Percentiles rank a stretch among this genome's conserved stretches.
phyloP scores from a whole-genome alignment of 129 eudicot genomes.

The Centaurea solstitialis region DNA sequence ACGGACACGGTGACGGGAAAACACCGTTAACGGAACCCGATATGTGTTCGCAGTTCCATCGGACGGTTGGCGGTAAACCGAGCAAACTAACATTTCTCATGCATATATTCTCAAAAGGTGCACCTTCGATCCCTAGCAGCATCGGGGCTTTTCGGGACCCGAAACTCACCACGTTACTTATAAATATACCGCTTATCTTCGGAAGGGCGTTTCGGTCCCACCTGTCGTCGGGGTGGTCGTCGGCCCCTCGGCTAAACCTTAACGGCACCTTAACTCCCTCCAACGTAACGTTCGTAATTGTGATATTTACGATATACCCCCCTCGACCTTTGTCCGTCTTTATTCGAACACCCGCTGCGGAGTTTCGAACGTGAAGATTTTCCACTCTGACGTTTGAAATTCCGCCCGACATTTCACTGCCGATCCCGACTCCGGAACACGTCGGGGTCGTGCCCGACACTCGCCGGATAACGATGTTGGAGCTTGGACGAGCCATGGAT shows the following conservation, averaged over 20 bases:
- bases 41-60: slow-evolving; percentile 77
- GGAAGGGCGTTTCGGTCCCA: slow-evolving; percentile 91
- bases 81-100: slow-evolving; percentile 69
- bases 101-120: slow-evolving; percentile 81
- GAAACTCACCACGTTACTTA: slow-evolving; percentile 67
- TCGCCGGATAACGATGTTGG: slow-evolving; percentile 73
- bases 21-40: slow-evolving; percentile 66
- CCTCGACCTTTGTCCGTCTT: slow-evolving; percentile 96
- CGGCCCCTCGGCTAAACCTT: slow-evolving; percentile 88
- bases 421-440: slow-evolving; percentile 95
- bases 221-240: slow-evolving; percentile 82
- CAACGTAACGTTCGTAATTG: slow-evolving; percentile 64
- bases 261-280: slow-evolving; percentile 87
- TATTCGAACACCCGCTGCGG: slow-evolving; percentile 91
- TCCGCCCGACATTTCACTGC: slow-evolving; percentile 99
- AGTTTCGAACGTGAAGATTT: slow-evolving; percentile 66
- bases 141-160: slow-evolving; percentile 68
- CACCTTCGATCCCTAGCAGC: slow-evolving; percentile 72
- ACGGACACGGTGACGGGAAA: slow-evolving; percentile 68
- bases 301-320: slow-evolving; percentile 77
- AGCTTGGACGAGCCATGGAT: slow-evolving; percentile 72
- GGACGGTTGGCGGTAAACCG: slow-evolving; percentile 51
- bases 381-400: slow-evolving; percentile 62
- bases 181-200: slow-evolving; percentile 56
- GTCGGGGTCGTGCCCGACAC: slow-evolving; percentile 98